These are phyloP conservation scores for Torulaspora franciscae DNA, from an alignment of 805 yeast genomes.

Conservation along the genomic window DNA sequence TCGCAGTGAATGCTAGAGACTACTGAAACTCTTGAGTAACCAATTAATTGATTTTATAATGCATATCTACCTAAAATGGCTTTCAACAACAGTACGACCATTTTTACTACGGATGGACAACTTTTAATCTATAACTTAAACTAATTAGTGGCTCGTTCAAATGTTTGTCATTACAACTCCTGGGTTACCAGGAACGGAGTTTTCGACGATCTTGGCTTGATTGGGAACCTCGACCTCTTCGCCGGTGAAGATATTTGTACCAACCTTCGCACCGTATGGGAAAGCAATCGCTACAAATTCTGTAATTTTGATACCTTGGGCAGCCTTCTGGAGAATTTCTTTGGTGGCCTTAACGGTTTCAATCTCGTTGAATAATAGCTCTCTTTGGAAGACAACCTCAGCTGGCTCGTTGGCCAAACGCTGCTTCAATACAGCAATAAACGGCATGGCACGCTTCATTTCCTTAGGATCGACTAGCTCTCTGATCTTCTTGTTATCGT, in stretches of 20 bases:
- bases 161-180: conserved; percentile 74
- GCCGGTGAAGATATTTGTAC: conserved; percentile 63
- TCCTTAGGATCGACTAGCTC: conserved; percentile 70
- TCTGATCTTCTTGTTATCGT: conserved; percentile 61
- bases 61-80: not conserved
- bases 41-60: not conserved
- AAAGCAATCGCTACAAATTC: conserved; percentile 58
- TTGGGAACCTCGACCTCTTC: conserved; percentile 59
- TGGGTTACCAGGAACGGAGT: conserved; percentile 90
- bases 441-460: conserved; percentile 98
- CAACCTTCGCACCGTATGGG: conserved; percentile 57
- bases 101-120: not conserved
- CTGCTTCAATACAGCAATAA: conserved; percentile 78
- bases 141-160: conserved; percentile 21
- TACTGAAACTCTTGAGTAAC: not conserved
- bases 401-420: conserved; percentile 67
- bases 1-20: not conserved
- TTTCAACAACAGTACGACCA: too few relatives aligned
- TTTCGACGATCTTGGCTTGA: conserved; percentile 65
- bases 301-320: conserved; percentile 53
- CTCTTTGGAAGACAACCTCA: conserved; percentile 80
- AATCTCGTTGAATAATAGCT: conserved; percentile 75
- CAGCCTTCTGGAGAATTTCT: conserved; percentile 55
- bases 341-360: conserved; percentile 55
- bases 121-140: not conserved